Base-by-base conservation (phyloP, 208 protist genomes). In the Leishmania mexicana region DNA sequence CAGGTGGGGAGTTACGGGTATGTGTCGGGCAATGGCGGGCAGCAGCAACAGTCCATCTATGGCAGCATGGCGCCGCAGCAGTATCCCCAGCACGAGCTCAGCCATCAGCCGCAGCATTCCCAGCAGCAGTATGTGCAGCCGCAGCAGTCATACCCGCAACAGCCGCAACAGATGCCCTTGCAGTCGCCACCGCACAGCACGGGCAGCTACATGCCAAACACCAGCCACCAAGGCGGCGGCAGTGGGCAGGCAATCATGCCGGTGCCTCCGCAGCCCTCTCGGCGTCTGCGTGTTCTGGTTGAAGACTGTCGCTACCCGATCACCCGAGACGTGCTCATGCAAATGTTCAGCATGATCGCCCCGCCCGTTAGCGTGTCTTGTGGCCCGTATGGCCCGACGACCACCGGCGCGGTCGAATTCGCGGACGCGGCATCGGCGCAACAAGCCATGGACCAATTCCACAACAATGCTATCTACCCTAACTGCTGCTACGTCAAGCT, bases 291-390 rank as follows among this genome's bases (percentile, higher is more conserved):
- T 35, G 87, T 97, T 38, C 80, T 96, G 4, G 93, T 97, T 24
- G 93, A 97, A 81, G 88, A 94, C 76, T 97, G 94, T 81, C 90
- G 87, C 54, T 95, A 95, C 88, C 89, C 92, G n/a, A 90, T 97
- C 72, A 96, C 91, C 2, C 89, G 93, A 49, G 90, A 94, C 5
- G 85, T 96, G 70, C 83, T 97, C 21, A 76, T 85, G 74, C 88
- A 95, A 51, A 91, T 97, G 84, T 97, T 97, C 81, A 89, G 85
- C 80, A 94, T 93, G 86, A 89, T 95, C 19, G 90, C 86, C 42
- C 84, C 83, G 58, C 92, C 92, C 8, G 51, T 80, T 38, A 80
- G 90, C 76, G 84, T 97, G 28, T 84, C 89, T 40, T 97, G 94
- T 81, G 89, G 92, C 71, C 90, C 88, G 15, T 91, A 88, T 51